Percentiles rank a stretch among this genome's conserved stretches.
Conservation (phyloP, 768 basidiomycete genomes). For the Leccinum subgranulosum region DNA sequence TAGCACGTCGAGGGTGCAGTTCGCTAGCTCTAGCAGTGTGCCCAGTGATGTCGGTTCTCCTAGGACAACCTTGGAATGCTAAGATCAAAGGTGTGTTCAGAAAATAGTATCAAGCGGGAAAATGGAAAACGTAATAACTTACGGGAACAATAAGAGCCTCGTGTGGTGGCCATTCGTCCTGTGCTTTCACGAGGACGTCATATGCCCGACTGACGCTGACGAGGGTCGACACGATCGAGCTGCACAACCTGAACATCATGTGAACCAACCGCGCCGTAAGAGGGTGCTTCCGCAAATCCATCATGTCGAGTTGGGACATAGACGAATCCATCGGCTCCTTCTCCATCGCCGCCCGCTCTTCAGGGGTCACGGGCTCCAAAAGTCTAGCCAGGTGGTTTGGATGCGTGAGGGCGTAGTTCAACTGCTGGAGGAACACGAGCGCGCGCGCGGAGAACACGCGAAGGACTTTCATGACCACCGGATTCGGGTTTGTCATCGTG, state of each 20-base stretch:
- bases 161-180: constrained; percentile 69
- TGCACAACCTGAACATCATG: constrained; percentile 65
- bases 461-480: constrained; percentile 61
- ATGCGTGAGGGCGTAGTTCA: constrained; percentile 89
- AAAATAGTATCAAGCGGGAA: not conserved
- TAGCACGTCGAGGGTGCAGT: constrained; percentile 71
- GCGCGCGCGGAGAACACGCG: constrained; percentile 66
- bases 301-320: constrained; percentile 39
- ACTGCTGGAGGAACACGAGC: constrained; percentile 74
- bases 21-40: constrained; percentile 82
- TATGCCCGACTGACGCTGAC: constrained; percentile 71
- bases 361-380: constrained; percentile 73
- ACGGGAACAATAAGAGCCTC: constrained; percentile 75
- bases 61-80: constrained; percentile 85
- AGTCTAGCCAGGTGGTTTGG: constrained; percentile 83
- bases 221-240: constrained; percentile 67
- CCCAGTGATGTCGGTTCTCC: constrained; percentile 83
- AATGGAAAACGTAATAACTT: constrained; percentile 26
- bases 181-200: constrained; percentile 55
- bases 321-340: constrained; percentile 45
- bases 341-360: constrained; percentile 69
- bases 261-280: constrained; percentile 70
- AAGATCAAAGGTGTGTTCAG: not conserved
- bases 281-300: constrained; percentile 68
- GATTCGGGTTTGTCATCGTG: constrained; percentile 22